Conservation (phyloP, 2,329 filamentous ascomycete genomes). For the Colletotrichum zoysiae region DNA sequence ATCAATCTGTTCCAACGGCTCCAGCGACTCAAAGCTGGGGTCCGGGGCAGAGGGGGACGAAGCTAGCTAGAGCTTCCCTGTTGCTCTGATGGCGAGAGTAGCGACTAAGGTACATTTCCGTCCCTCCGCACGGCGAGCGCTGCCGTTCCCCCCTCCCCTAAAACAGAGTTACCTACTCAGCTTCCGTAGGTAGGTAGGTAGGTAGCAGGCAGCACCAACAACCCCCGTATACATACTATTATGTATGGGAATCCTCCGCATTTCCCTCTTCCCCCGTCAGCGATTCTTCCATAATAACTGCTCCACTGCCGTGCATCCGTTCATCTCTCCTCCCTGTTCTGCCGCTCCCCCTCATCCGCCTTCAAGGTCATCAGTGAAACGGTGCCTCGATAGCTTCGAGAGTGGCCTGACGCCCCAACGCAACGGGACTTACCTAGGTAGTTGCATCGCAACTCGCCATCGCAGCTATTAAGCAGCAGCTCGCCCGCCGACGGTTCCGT, state of each 20-base stretch:
- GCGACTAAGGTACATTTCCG: conserved; percentile 4
- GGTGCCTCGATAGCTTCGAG: conserved; percentile 28
- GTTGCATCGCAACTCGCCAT: conserved; percentile 8
- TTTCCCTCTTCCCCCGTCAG: conserved; percentile 14
- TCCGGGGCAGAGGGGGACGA: conserved; percentile 25
- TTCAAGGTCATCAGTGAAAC: conserved; percentile 11
- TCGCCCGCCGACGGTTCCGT: not conserved
- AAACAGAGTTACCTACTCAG: not conserved
- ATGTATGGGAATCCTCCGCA: conserved; percentile 32
- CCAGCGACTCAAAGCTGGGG: conserved; percentile 17
- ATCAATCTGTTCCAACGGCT: conserved; percentile 22
- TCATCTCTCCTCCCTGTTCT: conserved; percentile 21
- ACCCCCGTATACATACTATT: not conserved
- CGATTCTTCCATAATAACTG: conserved; percentile 40
- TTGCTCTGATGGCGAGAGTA: conserved; percentile 1
- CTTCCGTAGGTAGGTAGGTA: not conserved
- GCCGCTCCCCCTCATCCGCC: conserved; percentile 18
- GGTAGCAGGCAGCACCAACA: conserved; percentile 11
- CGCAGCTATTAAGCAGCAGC: conserved; percentile 7
- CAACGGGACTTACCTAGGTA: not conserved
- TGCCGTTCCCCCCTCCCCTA: not conserved
- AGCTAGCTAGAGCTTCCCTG: conserved; percentile 21
- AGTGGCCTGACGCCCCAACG: conserved; percentile 14
- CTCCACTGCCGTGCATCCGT: conserved; percentile 40
- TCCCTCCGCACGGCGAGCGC: not conserved